phyloP scores from a whole-genome alignment of 2,329 filamentous ascomycete species.

The Epichloe elymi region DNA sequence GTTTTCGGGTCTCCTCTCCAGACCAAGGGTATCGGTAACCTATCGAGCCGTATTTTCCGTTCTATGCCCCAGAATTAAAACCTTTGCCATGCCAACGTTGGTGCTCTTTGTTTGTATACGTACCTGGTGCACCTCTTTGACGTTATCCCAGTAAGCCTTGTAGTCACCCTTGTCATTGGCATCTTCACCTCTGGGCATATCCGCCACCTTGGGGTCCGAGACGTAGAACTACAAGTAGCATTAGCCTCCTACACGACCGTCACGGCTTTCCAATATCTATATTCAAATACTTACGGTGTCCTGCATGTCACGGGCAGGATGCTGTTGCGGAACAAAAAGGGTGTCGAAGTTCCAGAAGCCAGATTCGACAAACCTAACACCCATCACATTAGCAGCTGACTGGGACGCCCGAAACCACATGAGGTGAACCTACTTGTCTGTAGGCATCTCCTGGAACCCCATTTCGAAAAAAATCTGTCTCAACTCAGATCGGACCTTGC shows the following conservation, averaged over 20 bases:
- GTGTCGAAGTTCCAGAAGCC: conserved; percentile 98
- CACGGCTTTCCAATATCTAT: background rate
- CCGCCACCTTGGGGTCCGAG: conserved; percentile 69
- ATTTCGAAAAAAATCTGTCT: conserved; percentile 98
- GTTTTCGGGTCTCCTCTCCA: conserved; percentile 65
- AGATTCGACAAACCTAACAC: conserved; percentile 62
- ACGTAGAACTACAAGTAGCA: conserved; percentile 58
- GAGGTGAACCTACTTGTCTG: conserved; percentile 40
- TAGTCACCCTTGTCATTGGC: conserved; percentile 51
- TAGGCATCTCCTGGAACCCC: conserved; percentile 98
- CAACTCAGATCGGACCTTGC: conserved; percentile 93
- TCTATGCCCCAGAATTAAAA: conserved; percentile 13
- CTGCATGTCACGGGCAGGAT: conserved; percentile 91
- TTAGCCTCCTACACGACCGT: background rate
- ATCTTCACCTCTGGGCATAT: conserved; percentile 39
- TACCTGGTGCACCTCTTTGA: conserved; percentile 68
- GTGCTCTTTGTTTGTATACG: background rate
- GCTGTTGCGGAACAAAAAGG: conserved; percentile 89
- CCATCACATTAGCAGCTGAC: background rate
- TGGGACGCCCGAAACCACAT: too few relatives aligned
- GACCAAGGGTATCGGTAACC: conserved; percentile 95
- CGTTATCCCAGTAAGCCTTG: conserved; percentile 76
- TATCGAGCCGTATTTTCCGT: conserved; percentile 86
- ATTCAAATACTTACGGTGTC: conserved; percentile 45
- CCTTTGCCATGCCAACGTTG: background rate